Percentiles rank a stretch among this genome's conserved stretches.
Conservation (phyloP, 768 basidiomycete species). For the Mycena maculata region DNA sequence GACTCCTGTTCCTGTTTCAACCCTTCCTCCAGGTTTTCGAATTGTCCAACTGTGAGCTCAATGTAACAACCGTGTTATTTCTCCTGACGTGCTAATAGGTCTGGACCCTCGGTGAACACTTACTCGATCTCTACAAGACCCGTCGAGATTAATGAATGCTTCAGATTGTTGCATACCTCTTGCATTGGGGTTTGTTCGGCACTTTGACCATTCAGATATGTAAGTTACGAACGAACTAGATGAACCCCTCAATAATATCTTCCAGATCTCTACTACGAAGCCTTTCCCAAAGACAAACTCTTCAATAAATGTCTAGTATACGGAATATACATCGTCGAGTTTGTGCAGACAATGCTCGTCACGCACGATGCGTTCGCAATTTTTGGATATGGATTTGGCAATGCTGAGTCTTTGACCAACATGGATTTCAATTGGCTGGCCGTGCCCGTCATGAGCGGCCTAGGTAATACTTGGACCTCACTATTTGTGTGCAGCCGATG, state of each 20-base stretch:
- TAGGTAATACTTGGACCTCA: background rate
- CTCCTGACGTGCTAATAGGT: background rate
- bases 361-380: conserved; percentile 8
- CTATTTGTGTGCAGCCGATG: too few species aligned
- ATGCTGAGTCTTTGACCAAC: background rate
- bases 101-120: background rate
- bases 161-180: background rate
- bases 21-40: background rate
- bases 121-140: background rate
- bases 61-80: background rate
- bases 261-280: conserved; percentile 29
- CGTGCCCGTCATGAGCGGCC: background rate
- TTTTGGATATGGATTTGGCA: background rate
- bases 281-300: conserved; percentile 4
- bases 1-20: background rate
- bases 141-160: background rate
- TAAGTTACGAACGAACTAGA: too few species aligned
- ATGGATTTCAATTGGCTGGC: background rate
- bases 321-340: conserved; percentile 10
- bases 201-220: conserved; percentile 25
- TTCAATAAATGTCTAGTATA: conserved; percentile 10
- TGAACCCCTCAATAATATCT: background rate
- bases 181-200: conserved; percentile 31
- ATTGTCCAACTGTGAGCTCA: background rate
- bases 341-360: conserved; percentile 11